These are phyloP conservation scores for Aquilaria agallochum DNA, from an alignment of 441 rosid genomes.

Conservation along the genomic window DNA sequence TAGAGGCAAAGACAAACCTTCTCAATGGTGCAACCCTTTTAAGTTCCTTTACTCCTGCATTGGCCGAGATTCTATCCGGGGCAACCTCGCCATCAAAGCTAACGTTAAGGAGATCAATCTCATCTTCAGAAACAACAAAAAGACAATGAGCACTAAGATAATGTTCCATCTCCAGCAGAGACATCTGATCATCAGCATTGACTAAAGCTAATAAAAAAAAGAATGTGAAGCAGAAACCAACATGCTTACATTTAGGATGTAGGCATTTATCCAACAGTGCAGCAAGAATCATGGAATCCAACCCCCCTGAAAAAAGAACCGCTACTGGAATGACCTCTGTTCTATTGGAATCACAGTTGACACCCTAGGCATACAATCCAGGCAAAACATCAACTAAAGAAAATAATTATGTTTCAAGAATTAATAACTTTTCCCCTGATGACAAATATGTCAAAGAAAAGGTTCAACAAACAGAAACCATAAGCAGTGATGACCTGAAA, in stretches of 20 bases:
- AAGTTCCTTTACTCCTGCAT: slow-evolving; percentile 69
- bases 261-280: slow-evolving; percentile 76
- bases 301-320: slow-evolving; percentile 91
- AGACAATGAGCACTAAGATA: not conserved
- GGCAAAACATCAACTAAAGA: slow-evolving; percentile 3
- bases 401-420: slow-evolving; percentile 7
- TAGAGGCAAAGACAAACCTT: slow-evolving; percentile 36
- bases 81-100: slow-evolving; percentile 87
- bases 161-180: not conserved
- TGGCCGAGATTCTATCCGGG: slow-evolving; percentile 82
- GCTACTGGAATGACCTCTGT: slow-evolving; percentile 64
- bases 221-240: slow-evolving; percentile 2
- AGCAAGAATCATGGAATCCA: slow-evolving; percentile 94
- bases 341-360: slow-evolving; percentile 13
- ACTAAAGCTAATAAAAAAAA: not conserved
- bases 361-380: slow-evolving; percentile 38
- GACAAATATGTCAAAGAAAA: not conserved
- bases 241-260: slow-evolving; percentile 56
- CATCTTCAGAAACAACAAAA: slow-evolving; percentile 40
- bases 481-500: slow-evolving; percentile 43
- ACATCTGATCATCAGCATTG: not conserved
- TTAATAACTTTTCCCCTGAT: not conserved
- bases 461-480: not conserved
- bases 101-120: slow-evolving; percentile 82
- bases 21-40: slow-evolving; percentile 61